Percentiles rank a stretch among this genome's conserved stretches.
These are phyloP conservation scores for Fusarium equiseti DNA, from an alignment of 2,329 filamentous ascomycete genomes.

Conservation along the genomic window DNA sequence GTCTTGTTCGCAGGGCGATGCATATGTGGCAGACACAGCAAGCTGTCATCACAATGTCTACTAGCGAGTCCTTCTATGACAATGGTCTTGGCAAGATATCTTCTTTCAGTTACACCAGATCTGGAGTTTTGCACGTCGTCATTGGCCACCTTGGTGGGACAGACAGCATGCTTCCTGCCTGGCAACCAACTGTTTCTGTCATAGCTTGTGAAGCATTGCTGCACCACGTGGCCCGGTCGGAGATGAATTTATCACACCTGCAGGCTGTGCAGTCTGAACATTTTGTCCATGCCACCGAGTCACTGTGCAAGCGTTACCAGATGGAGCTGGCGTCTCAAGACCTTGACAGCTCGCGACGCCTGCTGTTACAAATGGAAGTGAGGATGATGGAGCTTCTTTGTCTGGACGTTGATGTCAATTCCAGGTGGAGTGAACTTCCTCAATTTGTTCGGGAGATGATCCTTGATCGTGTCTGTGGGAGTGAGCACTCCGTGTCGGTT, in stretches of 20 bases:
- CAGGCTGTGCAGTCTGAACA: constrained; percentile 9
- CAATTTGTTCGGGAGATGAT: not conserved
- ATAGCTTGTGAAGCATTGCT: constrained; percentile 1
- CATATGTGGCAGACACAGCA: not conserved
- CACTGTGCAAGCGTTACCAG: not conserved
- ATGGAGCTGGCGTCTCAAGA: not conserved
- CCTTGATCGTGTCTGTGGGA: not conserved
- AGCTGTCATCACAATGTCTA: not conserved
- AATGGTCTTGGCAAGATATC: not conserved
- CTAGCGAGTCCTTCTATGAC: not conserved
- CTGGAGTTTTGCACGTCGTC: not conserved
- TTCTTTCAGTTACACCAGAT: not conserved
- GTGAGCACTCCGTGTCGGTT: not conserved
- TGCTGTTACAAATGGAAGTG: not conserved
- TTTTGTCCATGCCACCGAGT: not conserved
- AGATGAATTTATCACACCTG: not conserved
- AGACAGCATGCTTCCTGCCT: not conserved
- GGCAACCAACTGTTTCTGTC: not conserved
- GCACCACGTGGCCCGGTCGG: not conserved
- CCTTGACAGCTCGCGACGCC: not conserved
- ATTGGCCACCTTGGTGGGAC: not conserved
- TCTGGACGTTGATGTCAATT: not conserved
- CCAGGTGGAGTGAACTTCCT: not conserved
- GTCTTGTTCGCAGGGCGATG: not conserved
- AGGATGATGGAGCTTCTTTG: not conserved